phyloP scores from a whole-genome alignment of 495 filamentous ascomycete genomes.

The Tuber microsphaerosporum region DNA sequence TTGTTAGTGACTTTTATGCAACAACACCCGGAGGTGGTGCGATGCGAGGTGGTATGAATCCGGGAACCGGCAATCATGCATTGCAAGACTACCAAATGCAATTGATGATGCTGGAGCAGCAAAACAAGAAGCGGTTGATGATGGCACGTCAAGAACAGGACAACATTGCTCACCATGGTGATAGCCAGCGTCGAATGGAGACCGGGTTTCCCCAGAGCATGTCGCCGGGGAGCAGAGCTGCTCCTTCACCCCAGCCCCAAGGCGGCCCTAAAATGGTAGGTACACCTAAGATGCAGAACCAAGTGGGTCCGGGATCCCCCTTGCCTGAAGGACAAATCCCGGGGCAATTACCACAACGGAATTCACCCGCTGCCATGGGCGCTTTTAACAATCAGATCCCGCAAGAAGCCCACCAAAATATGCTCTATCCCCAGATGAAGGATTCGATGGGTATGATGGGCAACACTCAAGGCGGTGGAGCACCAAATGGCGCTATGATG shows the following conservation, averaged over 20 bases:
- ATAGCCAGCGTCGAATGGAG: constrained; percentile 53
- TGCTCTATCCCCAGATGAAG: constrained; percentile 54
- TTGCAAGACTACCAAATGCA: constrained; percentile 99
- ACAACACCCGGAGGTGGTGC: constrained; percentile 45
- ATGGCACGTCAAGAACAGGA: constrained; percentile 98
- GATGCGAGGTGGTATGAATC: constrained; percentile 51
- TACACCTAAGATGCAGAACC: constrained; percentile 73
- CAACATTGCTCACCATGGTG: constrained; percentile 51
- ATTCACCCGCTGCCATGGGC: constrained; percentile 70
- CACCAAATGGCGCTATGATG: constrained; percentile 61
- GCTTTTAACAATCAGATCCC: constrained; percentile 52
- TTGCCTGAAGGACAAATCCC: constrained; percentile 65
- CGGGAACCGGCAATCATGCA: constrained; percentile 71
- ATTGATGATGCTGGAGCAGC: constrained; percentile 94
- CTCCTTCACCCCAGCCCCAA: constrained; percentile 78
- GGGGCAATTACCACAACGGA: constrained; percentile 55
- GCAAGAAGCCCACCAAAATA: constrained; percentile 60
- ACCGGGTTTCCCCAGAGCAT: constrained; percentile 55
- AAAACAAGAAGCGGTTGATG: constrained; percentile 94
- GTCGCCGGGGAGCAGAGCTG: constrained; percentile 75
- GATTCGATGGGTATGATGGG: constrained; percentile 51
- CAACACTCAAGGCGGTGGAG: constrained; percentile 51
- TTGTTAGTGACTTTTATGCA: constrained; percentile 63
- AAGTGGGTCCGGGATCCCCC: constrained; percentile 71
- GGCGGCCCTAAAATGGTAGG: constrained; percentile 63